phyloP scores from a whole-genome alignment of 2,329 filamentous ascomycete species.

The Phyllosticta paracitricarpa region DNA sequence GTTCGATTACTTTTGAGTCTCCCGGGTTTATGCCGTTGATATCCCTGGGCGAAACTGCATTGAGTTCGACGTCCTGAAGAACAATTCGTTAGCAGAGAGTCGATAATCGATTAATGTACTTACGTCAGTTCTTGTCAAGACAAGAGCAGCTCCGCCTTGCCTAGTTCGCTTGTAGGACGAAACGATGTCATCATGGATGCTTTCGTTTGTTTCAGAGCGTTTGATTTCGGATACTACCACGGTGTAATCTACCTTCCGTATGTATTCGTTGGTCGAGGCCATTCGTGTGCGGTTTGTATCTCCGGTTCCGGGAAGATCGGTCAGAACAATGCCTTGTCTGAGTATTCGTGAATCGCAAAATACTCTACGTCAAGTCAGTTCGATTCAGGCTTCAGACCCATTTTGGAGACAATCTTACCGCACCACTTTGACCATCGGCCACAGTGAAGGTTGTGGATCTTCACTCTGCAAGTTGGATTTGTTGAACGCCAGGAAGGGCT shows the following conservation, averaged over 20 bases:
- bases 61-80: too few relatives aligned
- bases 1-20: too few relatives aligned
- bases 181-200: slow-evolving; percentile 11
- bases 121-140: too few relatives aligned
- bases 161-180: slow-evolving; percentile 14
- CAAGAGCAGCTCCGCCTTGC: too few relatives aligned
- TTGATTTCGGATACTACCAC: slow-evolving; percentile 16
- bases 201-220: slow-evolving; percentile 10
- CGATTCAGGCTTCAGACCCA: too few relatives aligned
- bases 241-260: slow-evolving; percentile 15
- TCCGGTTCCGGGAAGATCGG: slow-evolving; percentile 14
- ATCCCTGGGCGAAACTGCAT: too few relatives aligned
- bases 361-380: neutral
- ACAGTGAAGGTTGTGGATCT: slow-evolving; percentile 11
- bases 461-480: too few relatives aligned
- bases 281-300: slow-evolving; percentile 15
- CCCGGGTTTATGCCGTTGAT: too few relatives aligned
- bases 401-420: neutral
- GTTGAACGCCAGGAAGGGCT: neutral
- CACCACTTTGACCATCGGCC: slow-evolving; percentile 17
- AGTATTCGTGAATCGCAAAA: slow-evolving; percentile 11
- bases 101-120: too few relatives aligned
- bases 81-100: too few relatives aligned
- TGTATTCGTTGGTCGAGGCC: slow-evolving; percentile 11
- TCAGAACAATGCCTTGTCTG: slow-evolving; percentile 12